Evolutionary conservation across 139 green algal genomes (phyloP).

Genomic region (Ettlia oleoabundans): DNA sequence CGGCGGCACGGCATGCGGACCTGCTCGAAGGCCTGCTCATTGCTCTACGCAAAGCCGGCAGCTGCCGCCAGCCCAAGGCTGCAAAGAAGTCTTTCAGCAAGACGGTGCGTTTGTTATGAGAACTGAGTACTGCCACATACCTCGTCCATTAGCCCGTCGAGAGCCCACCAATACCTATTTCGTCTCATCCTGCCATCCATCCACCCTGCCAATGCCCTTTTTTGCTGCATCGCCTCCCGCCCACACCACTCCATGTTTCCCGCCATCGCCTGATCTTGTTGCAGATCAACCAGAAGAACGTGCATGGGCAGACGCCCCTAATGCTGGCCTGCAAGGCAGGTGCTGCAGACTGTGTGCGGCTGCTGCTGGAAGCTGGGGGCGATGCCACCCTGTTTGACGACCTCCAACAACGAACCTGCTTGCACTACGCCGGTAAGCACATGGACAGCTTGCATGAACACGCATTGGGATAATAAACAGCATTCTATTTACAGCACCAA

Average conservation of each 20-base stretch:
- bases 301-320: slow-evolving; percentile 43
- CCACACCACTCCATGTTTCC: not conserved
- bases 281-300: slow-evolving; percentile 36
- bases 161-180: too few species aligned
- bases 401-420: slow-evolving; percentile 21
- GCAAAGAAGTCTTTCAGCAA: not conserved
- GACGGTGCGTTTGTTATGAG: not conserved
- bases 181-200: too few species aligned
- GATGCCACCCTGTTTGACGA: slow-evolving; percentile 36
- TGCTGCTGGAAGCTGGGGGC: slow-evolving; percentile 22
- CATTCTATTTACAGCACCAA: too few species aligned
- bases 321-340: slow-evolving; percentile 43
- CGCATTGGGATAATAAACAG: too few species aligned
- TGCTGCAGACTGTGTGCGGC: slow-evolving; percentile 2
- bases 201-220: too few species aligned
- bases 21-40: slow-evolving; percentile 8
- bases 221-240: too few species aligned
- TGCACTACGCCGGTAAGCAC: slow-evolving; percentile 34
- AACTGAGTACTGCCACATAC: too few species aligned
- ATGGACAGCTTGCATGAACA: too few species aligned
- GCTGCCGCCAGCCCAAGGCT: slow-evolving; percentile 3
- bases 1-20: not conserved
- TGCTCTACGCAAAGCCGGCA: not conserved
- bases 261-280: not conserved
- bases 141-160: too few species aligned